Evolutionary conservation across 2,329 filamentous ascomycete genomes (phyloP).

Genomic region (Lachnellula suecica): DNA sequence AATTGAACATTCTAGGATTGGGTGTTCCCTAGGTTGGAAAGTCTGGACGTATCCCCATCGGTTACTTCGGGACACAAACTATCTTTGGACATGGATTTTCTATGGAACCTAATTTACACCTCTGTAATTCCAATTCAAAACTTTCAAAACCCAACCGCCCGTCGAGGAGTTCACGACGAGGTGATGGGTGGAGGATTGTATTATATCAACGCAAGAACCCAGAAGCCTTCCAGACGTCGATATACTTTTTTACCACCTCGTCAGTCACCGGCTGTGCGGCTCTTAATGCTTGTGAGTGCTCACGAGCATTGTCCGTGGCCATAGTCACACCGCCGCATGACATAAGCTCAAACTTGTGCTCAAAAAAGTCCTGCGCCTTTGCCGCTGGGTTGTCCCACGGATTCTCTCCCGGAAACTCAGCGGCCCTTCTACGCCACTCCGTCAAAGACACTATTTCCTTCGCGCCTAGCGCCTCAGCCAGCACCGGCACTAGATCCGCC

Average conservation of each 20-base stretch:
- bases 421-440: neutral
- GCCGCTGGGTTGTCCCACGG: slow-evolving; percentile 31
- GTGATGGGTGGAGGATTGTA: too few relatives aligned
- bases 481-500: neutral
- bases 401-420: neutral
- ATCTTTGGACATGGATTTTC: too few relatives aligned
- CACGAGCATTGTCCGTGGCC: slow-evolving; percentile 32
- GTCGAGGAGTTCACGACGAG: too few relatives aligned
- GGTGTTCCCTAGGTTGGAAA: too few relatives aligned
- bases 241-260: slow-evolving; percentile 32
- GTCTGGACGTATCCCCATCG: too few relatives aligned
- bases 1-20: too few relatives aligned
- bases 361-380: slow-evolving; percentile 33
- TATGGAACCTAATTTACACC: too few relatives aligned
- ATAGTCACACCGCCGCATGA: slow-evolving; percentile 43
- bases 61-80: too few relatives aligned
- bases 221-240: slow-evolving; percentile 35
- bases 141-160: too few relatives aligned
- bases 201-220: too few relatives aligned
- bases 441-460: neutral
- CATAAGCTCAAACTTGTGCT: slow-evolving; percentile 39
- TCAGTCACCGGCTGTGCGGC: slow-evolving; percentile 33
- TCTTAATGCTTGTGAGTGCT: slow-evolving; percentile 38
- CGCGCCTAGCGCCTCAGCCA: neutral
- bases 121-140: too few relatives aligned